phyloP scores from a whole-genome alignment of 208 protist genomes.

The Crithidia mellificae region DNA sequence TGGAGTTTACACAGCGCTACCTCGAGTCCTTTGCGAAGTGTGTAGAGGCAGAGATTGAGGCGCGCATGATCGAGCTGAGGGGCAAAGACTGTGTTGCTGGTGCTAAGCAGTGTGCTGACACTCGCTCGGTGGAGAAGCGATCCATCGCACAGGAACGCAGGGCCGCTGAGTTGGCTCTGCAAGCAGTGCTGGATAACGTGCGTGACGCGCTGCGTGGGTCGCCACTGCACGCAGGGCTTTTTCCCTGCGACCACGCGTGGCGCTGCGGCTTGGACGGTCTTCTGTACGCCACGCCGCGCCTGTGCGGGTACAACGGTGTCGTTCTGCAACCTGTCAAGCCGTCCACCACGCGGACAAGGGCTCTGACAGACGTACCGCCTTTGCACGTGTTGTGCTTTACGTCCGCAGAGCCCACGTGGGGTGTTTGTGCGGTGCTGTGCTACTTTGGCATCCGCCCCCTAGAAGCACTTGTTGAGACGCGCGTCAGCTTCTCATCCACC shows the following conservation, averaged over 20 bases:
- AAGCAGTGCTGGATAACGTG: conserved; percentile 7
- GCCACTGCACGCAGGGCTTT: conserved; percentile 19
- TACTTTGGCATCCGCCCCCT: conserved; percentile 48
- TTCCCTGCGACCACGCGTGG: conserved; percentile 43
- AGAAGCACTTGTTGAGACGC: conserved; percentile 40
- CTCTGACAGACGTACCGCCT: conserved; percentile 13
- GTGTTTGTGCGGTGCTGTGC: conserved; percentile 45
- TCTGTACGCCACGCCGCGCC: conserved; percentile 53
- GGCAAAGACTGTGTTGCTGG: too few species aligned
- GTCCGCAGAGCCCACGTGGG: conserved; percentile 42
- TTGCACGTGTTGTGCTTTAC: conserved; percentile 53
- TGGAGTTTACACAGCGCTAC: conserved; percentile 24
- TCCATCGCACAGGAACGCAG: not conserved
- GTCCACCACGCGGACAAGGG: not conserved
- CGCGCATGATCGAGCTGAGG: conserved; percentile 10
- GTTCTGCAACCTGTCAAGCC: conserved; percentile 10
- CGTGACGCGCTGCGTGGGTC: conserved; percentile 15
- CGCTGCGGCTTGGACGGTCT: conserved; percentile 48
- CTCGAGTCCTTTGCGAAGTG: conserved; percentile 37
- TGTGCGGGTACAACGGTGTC: conserved; percentile 39
- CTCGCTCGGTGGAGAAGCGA: not conserved
- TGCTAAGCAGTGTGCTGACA: too few species aligned
- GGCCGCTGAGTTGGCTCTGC: conserved; percentile 3
- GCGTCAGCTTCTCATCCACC: conserved; percentile 34
- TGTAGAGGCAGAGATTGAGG: conserved; percentile 38